A percentile compares a stretch with the other conserved stretches of the same genome.
These are phyloP conservation scores for Leptomonas seymouri DNA, from an alignment of 208 protist species.

Conservation along the genomic window DNA sequence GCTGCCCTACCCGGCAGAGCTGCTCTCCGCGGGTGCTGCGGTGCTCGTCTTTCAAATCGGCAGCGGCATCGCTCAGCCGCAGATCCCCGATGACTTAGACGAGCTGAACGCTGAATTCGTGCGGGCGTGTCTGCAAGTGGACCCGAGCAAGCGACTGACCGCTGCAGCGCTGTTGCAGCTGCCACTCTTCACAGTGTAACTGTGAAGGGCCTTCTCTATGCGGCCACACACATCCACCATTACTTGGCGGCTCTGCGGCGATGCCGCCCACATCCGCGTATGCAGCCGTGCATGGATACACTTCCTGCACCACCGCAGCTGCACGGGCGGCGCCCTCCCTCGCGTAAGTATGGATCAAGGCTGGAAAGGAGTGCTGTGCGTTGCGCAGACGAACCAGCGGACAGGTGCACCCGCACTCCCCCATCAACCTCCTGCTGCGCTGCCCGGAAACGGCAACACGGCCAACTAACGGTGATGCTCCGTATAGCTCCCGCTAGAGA, in stretches of 20 bases:
- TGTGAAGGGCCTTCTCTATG: neutral
- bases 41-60: conserved; percentile 85
- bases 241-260: neutral
- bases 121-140: conserved; percentile 50
- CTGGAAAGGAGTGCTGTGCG: too few relatives aligned
- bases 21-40: conserved; percentile 50
- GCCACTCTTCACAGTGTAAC: conserved; percentile 70
- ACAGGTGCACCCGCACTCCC: too few relatives aligned
- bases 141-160: conserved; percentile 58
- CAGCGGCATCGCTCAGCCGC: conserved; percentile 56
- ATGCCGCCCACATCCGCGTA: too few relatives aligned
- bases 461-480: too few relatives aligned
- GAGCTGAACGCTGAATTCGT: conserved; percentile 76
- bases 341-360: too few relatives aligned
- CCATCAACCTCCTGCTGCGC: too few relatives aligned
- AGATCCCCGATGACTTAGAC: conserved; percentile 61
- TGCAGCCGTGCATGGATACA: too few relatives aligned
- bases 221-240: neutral
- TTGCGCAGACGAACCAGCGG: too few relatives aligned
- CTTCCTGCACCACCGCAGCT: too few relatives aligned
- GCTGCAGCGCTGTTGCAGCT: conserved; percentile 66
- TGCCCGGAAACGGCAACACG: too few relatives aligned
- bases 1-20: conserved; percentile 71
- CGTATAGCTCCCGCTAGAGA: too few relatives aligned
- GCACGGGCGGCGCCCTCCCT: too few relatives aligned